Evolutionary conservation across 805 yeast species (phyloP).

Genomic region (Saturnispora serradocipensis): DNA sequence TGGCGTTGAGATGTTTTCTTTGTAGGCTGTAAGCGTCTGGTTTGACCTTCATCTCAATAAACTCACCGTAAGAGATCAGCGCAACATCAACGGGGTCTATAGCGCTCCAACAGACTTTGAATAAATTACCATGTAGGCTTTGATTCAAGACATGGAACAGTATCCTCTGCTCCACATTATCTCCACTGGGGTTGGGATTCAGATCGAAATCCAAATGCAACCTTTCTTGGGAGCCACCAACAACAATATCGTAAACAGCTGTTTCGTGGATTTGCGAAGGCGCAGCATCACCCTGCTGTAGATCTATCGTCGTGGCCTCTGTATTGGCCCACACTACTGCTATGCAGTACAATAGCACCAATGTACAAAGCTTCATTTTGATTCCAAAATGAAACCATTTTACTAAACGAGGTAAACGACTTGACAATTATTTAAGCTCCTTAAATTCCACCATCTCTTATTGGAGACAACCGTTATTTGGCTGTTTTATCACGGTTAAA

Average conservation of each 20-base stretch:
- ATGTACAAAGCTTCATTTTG: not conserved
- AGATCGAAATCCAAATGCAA: not conserved
- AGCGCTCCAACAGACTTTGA: slow-evolving; percentile 21
- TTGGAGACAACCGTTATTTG: not conserved
- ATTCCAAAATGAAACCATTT: not conserved
- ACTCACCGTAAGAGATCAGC: not conserved
- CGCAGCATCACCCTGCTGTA: not conserved
- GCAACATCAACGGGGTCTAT: slow-evolving; percentile 17
- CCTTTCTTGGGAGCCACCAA: not conserved
- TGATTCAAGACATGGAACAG: not conserved
- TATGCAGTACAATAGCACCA: not conserved
- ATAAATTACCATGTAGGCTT: not conserved
- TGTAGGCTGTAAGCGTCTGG: not conserved
- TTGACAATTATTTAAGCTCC: not conserved
- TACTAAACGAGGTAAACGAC: slow-evolving; percentile 5
- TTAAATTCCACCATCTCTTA: not conserved
- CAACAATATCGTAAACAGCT: not conserved
- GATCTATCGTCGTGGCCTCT: not conserved
- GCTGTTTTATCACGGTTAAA: not conserved
- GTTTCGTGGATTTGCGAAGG: not conserved
- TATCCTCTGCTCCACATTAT: not conserved
- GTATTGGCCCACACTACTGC: not conserved
- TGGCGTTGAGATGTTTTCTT: not conserved
- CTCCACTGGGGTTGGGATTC: not conserved
- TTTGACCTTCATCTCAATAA: not conserved